These are phyloP conservation scores for Ampelomyces quisqualis DNA, from an alignment of 2,329 filamentous ascomycete species.

Conservation along the genomic window DNA sequence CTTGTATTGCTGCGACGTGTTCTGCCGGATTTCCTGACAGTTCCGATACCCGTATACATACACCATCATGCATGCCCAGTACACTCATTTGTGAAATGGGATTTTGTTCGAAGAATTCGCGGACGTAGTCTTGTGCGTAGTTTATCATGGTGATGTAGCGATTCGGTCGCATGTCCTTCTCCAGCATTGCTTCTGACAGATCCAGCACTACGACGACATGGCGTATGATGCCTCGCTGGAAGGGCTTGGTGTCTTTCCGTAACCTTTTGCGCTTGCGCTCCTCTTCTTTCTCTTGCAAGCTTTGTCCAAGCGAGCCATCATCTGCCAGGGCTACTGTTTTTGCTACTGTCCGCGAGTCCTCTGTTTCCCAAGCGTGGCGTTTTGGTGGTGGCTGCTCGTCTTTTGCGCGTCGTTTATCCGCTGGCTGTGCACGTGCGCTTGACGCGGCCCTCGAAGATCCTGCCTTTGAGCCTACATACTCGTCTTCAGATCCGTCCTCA, in stretches of 20 bases:
- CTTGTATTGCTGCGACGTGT: conserved; percentile 75
- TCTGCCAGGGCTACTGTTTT: conserved; percentile 59
- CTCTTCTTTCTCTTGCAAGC: conserved; percentile 72
- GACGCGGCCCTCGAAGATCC: conserved; percentile 9
- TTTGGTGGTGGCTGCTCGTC: conserved; percentile 31
- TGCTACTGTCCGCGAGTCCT: conserved; percentile 52
- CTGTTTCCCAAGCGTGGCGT: conserved; percentile 52
- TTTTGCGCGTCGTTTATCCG: conserved; percentile 19
- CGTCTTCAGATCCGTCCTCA: conserved; percentile 63
- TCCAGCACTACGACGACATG: conserved; percentile 90
- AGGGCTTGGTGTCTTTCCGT: conserved; percentile 87
- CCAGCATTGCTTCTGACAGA: conserved; percentile 88
- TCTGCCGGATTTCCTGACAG: conserved; percentile 89
- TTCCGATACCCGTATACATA: conserved; percentile 82
- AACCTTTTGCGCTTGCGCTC: conserved; percentile 78
- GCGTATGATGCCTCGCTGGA: conserved; percentile 97
- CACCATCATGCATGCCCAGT: conserved; percentile 87
- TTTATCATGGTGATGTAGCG: conserved; percentile 79
- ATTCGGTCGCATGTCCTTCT: conserved; percentile 91
- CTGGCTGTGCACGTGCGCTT: conserved; percentile 28
- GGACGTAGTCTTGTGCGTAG: conserved; percentile 83
- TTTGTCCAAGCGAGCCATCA: conserved; percentile 72
- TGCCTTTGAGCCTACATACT: conserved; percentile 52
- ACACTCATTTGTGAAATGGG: conserved; percentile 95
- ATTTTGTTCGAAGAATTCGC: conserved; percentile 97